These are phyloP conservation scores for Daldinia grandis DNA, from an alignment of 495 filamentous ascomycete species.

Conservation along the genomic window DNA sequence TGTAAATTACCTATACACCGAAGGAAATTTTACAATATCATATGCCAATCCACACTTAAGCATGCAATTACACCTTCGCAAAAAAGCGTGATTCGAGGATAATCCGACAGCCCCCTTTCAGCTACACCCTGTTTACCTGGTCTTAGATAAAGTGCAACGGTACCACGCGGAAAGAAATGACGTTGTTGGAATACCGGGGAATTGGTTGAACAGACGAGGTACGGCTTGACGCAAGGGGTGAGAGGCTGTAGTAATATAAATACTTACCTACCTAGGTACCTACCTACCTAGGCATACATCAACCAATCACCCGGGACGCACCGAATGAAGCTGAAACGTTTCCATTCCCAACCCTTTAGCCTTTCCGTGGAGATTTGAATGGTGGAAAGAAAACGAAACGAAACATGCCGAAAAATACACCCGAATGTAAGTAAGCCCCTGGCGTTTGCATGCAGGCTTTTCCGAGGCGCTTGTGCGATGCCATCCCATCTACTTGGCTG, in stretches of 20 bases:
- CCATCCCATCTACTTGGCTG: conserved; percentile 4
- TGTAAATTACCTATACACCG: background rate
- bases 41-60: background rate
- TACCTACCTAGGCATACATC: conserved; percentile 4
- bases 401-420: background rate
- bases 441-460: background rate
- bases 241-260: conserved; percentile 8
- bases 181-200: conserved; percentile 12
- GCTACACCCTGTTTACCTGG: conserved; percentile 2
- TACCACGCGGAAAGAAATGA: conserved; percentile 24
- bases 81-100: conserved; percentile 18
- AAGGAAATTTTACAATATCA: background rate
- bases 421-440: background rate
- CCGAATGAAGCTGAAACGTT: conserved; percentile 30
- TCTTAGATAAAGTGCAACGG: conserved; percentile 18
- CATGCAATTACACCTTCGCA: background rate
- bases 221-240: conserved; percentile 13
- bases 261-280: too few species aligned
- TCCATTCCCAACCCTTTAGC: conserved; percentile 6
- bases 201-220: background rate
- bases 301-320: conserved; percentile 17
- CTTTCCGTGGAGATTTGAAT: background rate
- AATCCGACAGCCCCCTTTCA: background rate
- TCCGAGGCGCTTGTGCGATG: conserved; percentile 11
- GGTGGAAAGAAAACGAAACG: conserved; percentile 1